phyloP scores from a whole-genome alignment of 306 rosid species.

The apple (Malus domestica) region ASM211411v1 NC_041797.1:17586501-17587000 shows the following conservation, averaged over 20 bases:
- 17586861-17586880: slow-evolving; percentile 47
- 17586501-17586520: too few species aligned
- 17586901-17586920: slow-evolving; percentile 64
- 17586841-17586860: slow-evolving; percentile 13
- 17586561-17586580: too few species aligned
- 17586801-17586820: slow-evolving; percentile 17
- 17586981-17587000: slow-evolving; percentile 53
- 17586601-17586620: too few species aligned
- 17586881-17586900: slow-evolving; percentile 41
- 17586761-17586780: slow-evolving; percentile 27
- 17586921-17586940: slow-evolving; percentile 53
- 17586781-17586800: slow-evolving; percentile 14
- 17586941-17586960: slow-evolving; percentile 62
- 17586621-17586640: too few species aligned
- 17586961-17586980: slow-evolving; percentile 50
- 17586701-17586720: slow-evolving; percentile 35
- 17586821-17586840: slow-evolving; percentile 18
- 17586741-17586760: slow-evolving; percentile 62
- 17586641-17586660: too few species aligned
- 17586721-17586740: slow-evolving; percentile 34
- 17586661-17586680: too few species aligned
- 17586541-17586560: too few species aligned
- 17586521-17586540: too few species aligned
- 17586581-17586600: too few species aligned
- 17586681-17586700: neutral